phyloP scores from a whole-genome alignment of 306 rosid genomes.

The Quercus agrifolia region DNA sequence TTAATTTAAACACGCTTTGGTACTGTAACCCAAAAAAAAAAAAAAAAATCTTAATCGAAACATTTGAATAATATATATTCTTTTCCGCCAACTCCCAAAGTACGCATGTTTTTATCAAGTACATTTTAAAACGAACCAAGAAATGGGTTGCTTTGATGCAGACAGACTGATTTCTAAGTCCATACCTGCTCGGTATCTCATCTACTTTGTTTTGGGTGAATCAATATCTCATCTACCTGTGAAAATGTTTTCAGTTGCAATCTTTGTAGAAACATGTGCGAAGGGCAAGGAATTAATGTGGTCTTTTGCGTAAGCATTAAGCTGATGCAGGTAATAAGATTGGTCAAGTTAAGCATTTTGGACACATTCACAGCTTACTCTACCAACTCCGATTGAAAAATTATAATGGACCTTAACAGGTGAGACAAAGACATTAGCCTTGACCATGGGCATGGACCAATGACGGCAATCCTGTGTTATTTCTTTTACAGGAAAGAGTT shows the following conservation, averaged over 20 bases:
- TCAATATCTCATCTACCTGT: too few relatives aligned
- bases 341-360: conserved; percentile 5
- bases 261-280: too few relatives aligned
- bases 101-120: background rate
- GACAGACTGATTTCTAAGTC: conserved; percentile 7
- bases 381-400: conserved; percentile 22
- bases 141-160: background rate
- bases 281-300: too few relatives aligned
- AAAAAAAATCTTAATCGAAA: background rate
- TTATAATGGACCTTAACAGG: conserved; percentile 4
- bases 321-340: background rate
- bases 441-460: background rate
- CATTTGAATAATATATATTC: background rate
- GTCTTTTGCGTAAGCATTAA: too few relatives aligned
- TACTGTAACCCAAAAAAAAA: too few relatives aligned
- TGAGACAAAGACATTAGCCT: conserved; percentile 23
- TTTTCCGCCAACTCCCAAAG: background rate
- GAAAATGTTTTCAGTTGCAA: too few relatives aligned
- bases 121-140: background rate
- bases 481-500: too few relatives aligned
- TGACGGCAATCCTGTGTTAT: too few relatives aligned
- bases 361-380: background rate
- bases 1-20: too few relatives aligned
- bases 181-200: conserved; percentile 2
- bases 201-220: background rate